phyloP scores from a whole-genome alignment of 2,329 filamentous ascomycete genomes.

The Aspergillus glaucus region DNA sequence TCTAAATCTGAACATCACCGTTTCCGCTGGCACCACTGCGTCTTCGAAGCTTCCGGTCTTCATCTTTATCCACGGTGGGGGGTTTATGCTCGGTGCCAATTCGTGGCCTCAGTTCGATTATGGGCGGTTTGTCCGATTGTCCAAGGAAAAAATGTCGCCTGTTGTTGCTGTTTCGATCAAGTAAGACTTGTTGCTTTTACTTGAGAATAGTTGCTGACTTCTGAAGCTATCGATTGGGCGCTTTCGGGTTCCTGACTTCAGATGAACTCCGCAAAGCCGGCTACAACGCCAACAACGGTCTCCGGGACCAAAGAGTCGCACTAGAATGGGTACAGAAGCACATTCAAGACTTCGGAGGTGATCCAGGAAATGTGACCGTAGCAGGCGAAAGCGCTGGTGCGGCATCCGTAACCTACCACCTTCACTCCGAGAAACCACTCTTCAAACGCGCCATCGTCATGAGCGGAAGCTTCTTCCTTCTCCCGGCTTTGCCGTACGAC shows the following conservation, averaged over 20 bases:
- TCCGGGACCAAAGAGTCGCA: constrained; percentile 44
- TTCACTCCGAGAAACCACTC: constrained; percentile 32
- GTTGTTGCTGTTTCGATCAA: constrained; percentile 44
- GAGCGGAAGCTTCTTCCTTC: constrained; percentile 41
- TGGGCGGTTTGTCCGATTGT: constrained; percentile 40
- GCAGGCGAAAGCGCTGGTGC: constrained; percentile 47
- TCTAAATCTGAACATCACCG: constrained; percentile 48
- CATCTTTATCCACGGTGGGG: constrained; percentile 51
- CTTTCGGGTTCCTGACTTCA: constrained; percentile 45
- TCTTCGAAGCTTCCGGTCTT: constrained; percentile 43
- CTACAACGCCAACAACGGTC: constrained; percentile 40
- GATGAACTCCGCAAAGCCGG: constrained; percentile 42
- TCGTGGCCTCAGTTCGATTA: constrained; percentile 50
- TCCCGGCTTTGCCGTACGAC: constrained; percentile 33
- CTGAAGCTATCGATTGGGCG: constrained; percentile 42
- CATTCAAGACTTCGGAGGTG: constrained; percentile 38
- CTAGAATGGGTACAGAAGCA: constrained; percentile 37
- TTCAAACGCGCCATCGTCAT: constrained; percentile 40
- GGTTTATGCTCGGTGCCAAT: constrained; percentile 44
- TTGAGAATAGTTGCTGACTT: constrained; percentile 6
- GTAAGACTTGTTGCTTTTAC: constrained; percentile 19
- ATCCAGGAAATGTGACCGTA: constrained; percentile 33
- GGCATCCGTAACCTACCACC: constrained; percentile 28
- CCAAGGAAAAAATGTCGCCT: constrained; percentile 38
- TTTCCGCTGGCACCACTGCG: constrained; percentile 27